Conservation (phyloP, 352 stramenopile genomes). For the Phytopythium cucurbitacearum region DNA sequence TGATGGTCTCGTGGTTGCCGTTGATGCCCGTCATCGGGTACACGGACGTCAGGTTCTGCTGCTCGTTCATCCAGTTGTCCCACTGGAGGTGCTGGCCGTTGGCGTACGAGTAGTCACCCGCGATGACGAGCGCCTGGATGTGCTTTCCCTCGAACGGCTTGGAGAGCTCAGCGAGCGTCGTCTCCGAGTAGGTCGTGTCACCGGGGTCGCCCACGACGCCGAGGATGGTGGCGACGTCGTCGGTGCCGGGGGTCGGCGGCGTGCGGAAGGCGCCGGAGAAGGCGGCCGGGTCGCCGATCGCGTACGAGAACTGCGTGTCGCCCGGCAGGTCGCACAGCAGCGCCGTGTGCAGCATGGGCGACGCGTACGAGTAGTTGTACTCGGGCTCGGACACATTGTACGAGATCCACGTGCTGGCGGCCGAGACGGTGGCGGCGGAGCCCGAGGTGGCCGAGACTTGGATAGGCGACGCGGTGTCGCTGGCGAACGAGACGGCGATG, state of each 20-base stretch:
- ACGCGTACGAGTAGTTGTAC: constrained; percentile 50
- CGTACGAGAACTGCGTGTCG: constrained; percentile 44
- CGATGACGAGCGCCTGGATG: constrained; percentile 44
- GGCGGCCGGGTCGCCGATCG: constrained; percentile 22
- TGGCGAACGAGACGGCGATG: constrained; percentile 38
- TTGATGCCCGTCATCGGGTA: constrained; percentile 46
- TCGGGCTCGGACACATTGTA: constrained; percentile 31
- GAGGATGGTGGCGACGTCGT: constrained; percentile 34
- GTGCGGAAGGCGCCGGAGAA: constrained; percentile 32
- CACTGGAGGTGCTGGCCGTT: constrained; percentile 62
- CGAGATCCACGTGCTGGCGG: constrained; percentile 25
- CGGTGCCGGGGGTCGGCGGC: constrained; percentile 20
- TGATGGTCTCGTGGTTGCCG: constrained; percentile 68
- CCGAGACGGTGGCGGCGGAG: constrained; percentile 9
- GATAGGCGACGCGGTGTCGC: constrained; percentile 18
- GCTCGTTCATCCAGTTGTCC: constrained; percentile 65
- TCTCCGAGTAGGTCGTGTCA: constrained; percentile 30
- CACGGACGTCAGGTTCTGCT: constrained; percentile 37
- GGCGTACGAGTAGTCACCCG: constrained; percentile 62
- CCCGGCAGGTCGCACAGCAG: constrained; percentile 33
- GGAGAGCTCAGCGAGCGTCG: constrained; percentile 20
- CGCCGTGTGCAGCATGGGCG: constrained; percentile 43
- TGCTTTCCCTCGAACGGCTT: constrained; percentile 34
- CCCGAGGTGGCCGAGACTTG: constrained; percentile 20
- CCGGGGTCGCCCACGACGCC: constrained; percentile 37